Conservation (phyloP, 2,329 filamentous ascomycete genomes). For the Boeremia lycopersici region DNA sequence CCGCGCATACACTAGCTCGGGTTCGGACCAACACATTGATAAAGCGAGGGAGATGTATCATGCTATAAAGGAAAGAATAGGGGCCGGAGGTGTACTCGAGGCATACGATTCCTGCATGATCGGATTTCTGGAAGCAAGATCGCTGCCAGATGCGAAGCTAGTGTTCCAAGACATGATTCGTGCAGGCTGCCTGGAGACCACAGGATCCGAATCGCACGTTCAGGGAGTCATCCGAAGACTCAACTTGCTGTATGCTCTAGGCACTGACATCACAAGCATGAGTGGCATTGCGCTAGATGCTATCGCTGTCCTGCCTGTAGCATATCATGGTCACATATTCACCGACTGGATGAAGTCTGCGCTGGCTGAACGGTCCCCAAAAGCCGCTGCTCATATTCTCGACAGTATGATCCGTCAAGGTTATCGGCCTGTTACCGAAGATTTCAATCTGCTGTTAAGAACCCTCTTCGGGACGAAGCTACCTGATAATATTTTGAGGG, state of each 20-base stretch:
- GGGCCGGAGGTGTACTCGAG: constrained; percentile 65
- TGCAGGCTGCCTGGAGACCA: constrained; percentile 49
- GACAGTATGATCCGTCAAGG: constrained; percentile 75
- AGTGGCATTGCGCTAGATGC: constrained; percentile 45
- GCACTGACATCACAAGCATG: constrained; percentile 36
- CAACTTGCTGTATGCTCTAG: constrained; percentile 36
- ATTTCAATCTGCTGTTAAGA: constrained; percentile 81
- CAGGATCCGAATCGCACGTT: constrained; percentile 42
- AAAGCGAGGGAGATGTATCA: constrained; percentile 58
- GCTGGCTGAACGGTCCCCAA: constrained; percentile 65
- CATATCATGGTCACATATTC: constrained; percentile 77
- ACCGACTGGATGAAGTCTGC: constrained; percentile 88
- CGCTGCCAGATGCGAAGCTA: constrained; percentile 70
- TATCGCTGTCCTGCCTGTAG: constrained; percentile 59
- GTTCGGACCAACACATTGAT: constrained; percentile 49
- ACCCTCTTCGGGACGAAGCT: constrained; percentile 68
- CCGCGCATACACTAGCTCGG: constrained; percentile 64
- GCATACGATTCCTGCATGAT: constrained; percentile 79
- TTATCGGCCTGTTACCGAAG: constrained; percentile 71
- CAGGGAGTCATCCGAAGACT: constrained; percentile 33
- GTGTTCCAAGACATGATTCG: constrained; percentile 92
- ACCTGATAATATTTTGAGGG: constrained; percentile 29
- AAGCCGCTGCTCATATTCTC: constrained; percentile 74
- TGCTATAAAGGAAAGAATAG: constrained; percentile 66
- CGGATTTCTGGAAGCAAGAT: constrained; percentile 70